phyloP scores from a whole-genome alignment of 306 rosid genomes.

The Dalbergia cochinchinensis region DNA sequence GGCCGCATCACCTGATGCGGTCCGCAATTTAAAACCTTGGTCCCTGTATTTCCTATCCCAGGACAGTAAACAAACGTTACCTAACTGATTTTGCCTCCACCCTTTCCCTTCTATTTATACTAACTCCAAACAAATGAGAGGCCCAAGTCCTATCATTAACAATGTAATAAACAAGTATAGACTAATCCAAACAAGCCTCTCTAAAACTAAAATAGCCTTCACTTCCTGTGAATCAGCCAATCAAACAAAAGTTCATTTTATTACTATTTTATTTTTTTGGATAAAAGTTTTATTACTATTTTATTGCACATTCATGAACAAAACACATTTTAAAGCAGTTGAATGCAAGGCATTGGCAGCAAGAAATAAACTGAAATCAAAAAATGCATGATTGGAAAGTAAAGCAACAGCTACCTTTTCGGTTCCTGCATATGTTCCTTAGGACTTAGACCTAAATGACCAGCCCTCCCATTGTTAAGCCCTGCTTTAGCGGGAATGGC shows the following conservation, averaged over 20 bases:
- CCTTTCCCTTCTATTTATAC: no score
- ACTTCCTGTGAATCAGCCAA: constrained; percentile 1
- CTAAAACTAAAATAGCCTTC: constrained; percentile 17
- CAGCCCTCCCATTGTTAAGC: constrained; percentile 52
- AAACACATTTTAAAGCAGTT: constrained; percentile 26
- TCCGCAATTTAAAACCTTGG: no score
- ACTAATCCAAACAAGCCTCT: constrained; percentile 3
- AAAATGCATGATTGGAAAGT: constrained; percentile 11
- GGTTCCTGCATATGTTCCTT: constrained; percentile 56
- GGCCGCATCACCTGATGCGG: no score
- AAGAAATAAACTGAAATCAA: constrained; percentile 30
- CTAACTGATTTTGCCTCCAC: no score
- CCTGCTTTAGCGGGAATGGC: constrained; percentile 54
- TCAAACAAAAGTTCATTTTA: neutral
- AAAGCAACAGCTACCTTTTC: constrained; percentile 64
- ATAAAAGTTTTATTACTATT: no score
- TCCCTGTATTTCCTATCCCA: no score
- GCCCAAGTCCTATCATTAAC: neutral
- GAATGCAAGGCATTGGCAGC: neutral
- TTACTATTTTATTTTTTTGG: neutral
- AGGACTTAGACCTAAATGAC: constrained; percentile 49
- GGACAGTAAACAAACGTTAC: no score
- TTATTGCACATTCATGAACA: neutral
- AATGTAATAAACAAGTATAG: neutral
- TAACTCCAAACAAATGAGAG: no score